phyloP scores from a whole-genome alignment of 2,329 filamentous ascomycete species.

The Diaporthe amygdali region DNA sequence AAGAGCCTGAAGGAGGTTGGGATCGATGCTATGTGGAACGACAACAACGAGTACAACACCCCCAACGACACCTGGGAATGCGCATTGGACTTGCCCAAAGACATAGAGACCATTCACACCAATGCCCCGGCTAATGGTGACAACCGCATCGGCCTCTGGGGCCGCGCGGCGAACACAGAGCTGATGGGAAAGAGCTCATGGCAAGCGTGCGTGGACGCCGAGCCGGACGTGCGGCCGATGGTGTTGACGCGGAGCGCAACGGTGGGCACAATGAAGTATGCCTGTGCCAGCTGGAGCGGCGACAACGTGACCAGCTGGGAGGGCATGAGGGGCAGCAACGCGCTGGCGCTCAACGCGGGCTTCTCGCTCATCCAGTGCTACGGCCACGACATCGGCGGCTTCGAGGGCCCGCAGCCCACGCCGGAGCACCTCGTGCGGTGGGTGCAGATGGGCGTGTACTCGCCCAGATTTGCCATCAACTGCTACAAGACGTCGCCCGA shows the following conservation, averaged over 20 bases:
- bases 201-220: slow-evolving; percentile 65
- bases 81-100: slow-evolving; percentile 52
- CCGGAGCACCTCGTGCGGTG: slow-evolving; percentile 75
- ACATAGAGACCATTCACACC: not conserved
- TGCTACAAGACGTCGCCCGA: slow-evolving; percentile 75
- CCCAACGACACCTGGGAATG: slow-evolving; percentile 70
- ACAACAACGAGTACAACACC: slow-evolving; percentile 78
- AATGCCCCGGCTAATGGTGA: slow-evolving; percentile 45
- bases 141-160: slow-evolving; percentile 66
- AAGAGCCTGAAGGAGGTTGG: slow-evolving; percentile 65
- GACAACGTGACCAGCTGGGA: slow-evolving; percentile 79
- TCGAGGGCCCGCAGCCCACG: slow-evolving; percentile 74
- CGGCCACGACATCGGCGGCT: slow-evolving; percentile 78
- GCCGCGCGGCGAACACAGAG: slow-evolving; percentile 71
- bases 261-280: slow-evolving; percentile 72
- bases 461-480: slow-evolving; percentile 76
- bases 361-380: slow-evolving; percentile 73
- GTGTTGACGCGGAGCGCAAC: slow-evolving; percentile 75
- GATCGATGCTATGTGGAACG: slow-evolving; percentile 79
- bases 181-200: slow-evolving; percentile 74
- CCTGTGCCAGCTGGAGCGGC: slow-evolving; percentile 75
- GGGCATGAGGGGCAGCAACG: slow-evolving; percentile 74
- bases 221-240: slow-evolving; percentile 67
- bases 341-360: slow-evolving; percentile 70
- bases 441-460: slow-evolving; percentile 75